Evolutionary conservation across 2,329 filamentous ascomycete species (phyloP).

Genomic region (Chaetomium strumarium): DNA sequence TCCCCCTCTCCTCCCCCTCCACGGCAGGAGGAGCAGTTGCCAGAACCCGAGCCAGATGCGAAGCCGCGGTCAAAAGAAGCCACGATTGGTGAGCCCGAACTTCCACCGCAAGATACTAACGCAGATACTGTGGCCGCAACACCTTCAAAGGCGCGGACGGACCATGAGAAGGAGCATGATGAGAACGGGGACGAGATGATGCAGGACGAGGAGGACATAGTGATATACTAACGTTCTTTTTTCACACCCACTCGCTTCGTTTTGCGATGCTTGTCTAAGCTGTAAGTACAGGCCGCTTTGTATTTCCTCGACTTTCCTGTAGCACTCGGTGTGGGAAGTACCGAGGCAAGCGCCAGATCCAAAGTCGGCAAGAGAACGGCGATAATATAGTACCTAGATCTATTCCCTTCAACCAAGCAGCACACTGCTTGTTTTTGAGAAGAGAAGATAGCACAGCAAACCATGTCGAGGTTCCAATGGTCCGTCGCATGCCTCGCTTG

Average conservation of each 20-base stretch:
- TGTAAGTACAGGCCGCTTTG: conserved; percentile 3
- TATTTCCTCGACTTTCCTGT: neutral
- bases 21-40: neutral
- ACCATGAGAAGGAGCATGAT: conserved; percentile 44
- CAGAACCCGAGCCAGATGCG: conserved; percentile 2
- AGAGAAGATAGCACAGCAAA: no score
- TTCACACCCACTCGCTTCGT: neutral
- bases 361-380: no score
- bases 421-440: no score
- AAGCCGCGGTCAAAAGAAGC: conserved; percentile 23
- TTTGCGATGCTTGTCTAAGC: neutral
- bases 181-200: conserved; percentile 76
- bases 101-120: conserved; percentile 34
- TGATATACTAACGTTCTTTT: conserved; percentile 63
- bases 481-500: no score
- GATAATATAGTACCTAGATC: no score
- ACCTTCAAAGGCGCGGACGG: conserved; percentile 30
- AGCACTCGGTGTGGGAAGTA: neutral
- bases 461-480: no score
- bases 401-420: no score
- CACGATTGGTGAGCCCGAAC: conserved; percentile 40
- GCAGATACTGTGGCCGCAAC: conserved; percentile 30
- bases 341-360: neutral
- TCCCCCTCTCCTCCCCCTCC: conserved; percentile 17
- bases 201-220: conserved; percentile 81